Evolutionary conservation across 805 yeast species (phyloP).

Genomic region (Teunomyces stri): DNA sequence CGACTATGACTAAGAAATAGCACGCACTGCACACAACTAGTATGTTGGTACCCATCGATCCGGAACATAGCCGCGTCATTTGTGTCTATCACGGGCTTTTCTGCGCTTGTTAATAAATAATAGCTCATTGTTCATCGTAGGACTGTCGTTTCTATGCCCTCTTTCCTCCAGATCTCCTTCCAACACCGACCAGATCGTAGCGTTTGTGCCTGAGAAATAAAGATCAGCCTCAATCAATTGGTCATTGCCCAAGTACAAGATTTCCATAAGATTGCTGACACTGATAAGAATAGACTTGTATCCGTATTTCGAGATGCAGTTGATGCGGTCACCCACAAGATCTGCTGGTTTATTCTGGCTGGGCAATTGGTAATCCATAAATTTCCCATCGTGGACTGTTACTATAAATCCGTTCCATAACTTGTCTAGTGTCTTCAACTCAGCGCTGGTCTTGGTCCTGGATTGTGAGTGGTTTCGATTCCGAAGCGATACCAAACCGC

Average conservation of each 20-base stretch:
- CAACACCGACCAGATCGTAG: slow-evolving; percentile 23
- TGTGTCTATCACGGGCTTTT: background rate
- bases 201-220: slow-evolving; percentile 40
- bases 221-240: slow-evolving; percentile 63
- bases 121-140: slow-evolving; percentile 41
- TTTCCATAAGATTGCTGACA: slow-evolving; percentile 70
- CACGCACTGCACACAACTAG: background rate
- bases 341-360: slow-evolving; percentile 42
- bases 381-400: slow-evolving; percentile 58
- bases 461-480: slow-evolving; percentile 11
- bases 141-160: slow-evolving; percentile 6
- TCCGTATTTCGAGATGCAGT: slow-evolving; percentile 68
- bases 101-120: slow-evolving; percentile 50
- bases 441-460: background rate
- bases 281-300: slow-evolving; percentile 73
- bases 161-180: slow-evolving; percentile 4
- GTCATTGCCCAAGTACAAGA: slow-evolving; percentile 73
- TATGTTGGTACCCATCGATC: background rate
- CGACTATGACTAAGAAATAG: too few relatives aligned
- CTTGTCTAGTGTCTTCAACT: slow-evolving; percentile 9
- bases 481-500: slow-evolving; percentile 20
- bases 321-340: slow-evolving; percentile 53
- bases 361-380: slow-evolving; percentile 56
- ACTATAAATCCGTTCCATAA: slow-evolving; percentile 83
- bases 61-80: background rate